These are phyloP conservation scores for Aureobasidium subglaciale DNA, from an alignment of 2,329 filamentous ascomycete species.

Conservation along the genomic window DNA sequence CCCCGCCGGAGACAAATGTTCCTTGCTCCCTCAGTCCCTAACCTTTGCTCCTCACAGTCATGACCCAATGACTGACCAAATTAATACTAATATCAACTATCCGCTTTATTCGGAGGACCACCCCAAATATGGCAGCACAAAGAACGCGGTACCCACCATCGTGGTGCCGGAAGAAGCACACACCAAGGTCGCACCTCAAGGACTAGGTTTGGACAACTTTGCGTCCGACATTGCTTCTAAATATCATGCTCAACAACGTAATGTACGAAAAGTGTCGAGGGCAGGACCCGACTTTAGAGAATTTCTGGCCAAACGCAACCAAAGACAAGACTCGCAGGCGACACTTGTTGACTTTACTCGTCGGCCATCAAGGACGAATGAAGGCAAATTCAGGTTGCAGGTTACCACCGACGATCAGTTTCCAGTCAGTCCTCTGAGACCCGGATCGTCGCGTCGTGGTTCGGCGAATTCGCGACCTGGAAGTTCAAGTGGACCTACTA, in stretches of 20 bases:
- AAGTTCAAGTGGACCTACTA: not conserved
- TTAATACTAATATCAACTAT: slow-evolving; percentile 9
- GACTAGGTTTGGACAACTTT: slow-evolving; percentile 9
- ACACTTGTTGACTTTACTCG: slow-evolving; percentile 11
- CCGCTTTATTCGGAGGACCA: slow-evolving; percentile 15
- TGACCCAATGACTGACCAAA: slow-evolving; percentile 10
- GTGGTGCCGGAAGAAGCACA: slow-evolving; percentile 3
- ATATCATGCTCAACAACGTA: not conserved
- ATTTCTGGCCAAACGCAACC: not conserved
- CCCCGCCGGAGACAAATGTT: not conserved
- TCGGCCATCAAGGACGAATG: slow-evolving; percentile 7
- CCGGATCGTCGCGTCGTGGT: not conserved
- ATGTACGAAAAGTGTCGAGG: not conserved
- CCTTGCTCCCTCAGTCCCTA: not conserved
- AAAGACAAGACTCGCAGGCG: slow-evolving; percentile 11
- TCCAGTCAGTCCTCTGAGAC: not conserved
- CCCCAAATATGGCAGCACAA: slow-evolving; percentile 13
- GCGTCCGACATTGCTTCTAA: slow-evolving; percentile 1
- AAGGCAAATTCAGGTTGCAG: not conserved
- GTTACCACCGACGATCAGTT: not conserved
- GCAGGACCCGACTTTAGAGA: slow-evolving; percentile 7
- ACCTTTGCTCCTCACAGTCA: not conserved
- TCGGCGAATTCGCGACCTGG: not conserved
- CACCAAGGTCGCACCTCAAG: slow-evolving; percentile 4
- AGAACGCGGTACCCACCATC: not conserved